A percentile compares a stretch with the other conserved stretches of the same genome.
Conservation (phyloP, 768 basidiomycete species). For the Xerocomus spinulosus region DNA sequence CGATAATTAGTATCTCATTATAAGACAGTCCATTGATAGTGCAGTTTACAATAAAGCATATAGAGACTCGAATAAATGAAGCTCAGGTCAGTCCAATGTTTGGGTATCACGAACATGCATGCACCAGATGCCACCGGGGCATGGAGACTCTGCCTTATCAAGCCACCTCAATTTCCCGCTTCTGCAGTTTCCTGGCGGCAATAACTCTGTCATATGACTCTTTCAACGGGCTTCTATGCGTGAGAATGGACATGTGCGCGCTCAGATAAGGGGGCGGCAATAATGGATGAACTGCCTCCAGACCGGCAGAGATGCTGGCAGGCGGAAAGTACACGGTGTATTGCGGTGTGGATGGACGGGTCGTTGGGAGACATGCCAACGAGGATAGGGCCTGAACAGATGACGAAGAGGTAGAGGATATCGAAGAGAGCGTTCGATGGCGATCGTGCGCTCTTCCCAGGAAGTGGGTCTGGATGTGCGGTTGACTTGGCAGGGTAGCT, state of each 20-base stretch:
- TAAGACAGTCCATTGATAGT: slow-evolving; percentile 14
- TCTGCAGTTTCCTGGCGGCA: slow-evolving; percentile 45
- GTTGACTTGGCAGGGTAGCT: slow-evolving; percentile 49
- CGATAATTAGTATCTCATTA: slow-evolving; percentile 8
- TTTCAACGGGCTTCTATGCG: slow-evolving; percentile 59
- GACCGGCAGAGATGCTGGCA: slow-evolving; percentile 46
- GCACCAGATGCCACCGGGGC: not conserved
- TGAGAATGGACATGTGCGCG: slow-evolving; percentile 65
- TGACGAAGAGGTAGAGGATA: slow-evolving; percentile 45
- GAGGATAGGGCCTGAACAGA: slow-evolving; percentile 54
- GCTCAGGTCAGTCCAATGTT: slow-evolving; percentile 9
- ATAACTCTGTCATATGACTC: slow-evolving; percentile 69
- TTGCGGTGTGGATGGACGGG: slow-evolving; percentile 36
- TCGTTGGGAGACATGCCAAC: slow-evolving; percentile 48
- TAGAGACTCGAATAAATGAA: slow-evolving; percentile 26
- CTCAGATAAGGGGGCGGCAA: slow-evolving; percentile 68
- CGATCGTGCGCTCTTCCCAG: slow-evolving; percentile 38
- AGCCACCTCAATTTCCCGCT: slow-evolving; percentile 9
- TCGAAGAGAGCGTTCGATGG: slow-evolving; percentile 53
- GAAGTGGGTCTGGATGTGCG: slow-evolving; percentile 32
- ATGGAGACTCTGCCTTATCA: not conserved
- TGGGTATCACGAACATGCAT: slow-evolving; percentile 20
- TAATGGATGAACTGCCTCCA: slow-evolving; percentile 63
- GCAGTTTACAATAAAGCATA: slow-evolving; percentile 25
- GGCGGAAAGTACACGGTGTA: slow-evolving; percentile 62